These are phyloP conservation scores for Penicillium polonicum DNA, from an alignment of 2,329 filamentous ascomycete species.

Conservation along the genomic window DNA sequence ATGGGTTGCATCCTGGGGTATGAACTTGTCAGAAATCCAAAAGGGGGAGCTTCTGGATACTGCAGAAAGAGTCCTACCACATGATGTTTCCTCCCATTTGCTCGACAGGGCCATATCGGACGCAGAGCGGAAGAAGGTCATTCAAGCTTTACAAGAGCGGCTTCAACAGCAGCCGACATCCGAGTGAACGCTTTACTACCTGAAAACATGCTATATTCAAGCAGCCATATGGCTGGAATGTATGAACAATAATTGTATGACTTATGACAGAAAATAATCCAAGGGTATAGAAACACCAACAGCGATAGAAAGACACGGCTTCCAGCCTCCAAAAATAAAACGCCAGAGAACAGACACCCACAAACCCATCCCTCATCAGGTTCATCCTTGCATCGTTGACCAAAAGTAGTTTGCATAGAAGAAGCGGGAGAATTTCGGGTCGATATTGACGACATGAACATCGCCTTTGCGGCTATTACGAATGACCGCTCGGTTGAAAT, in stretches of 20 bases:
- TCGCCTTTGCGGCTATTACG: constrained; percentile 84
- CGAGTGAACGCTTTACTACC: not conserved
- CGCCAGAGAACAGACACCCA: constrained; percentile 17
- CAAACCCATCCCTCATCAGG: not conserved
- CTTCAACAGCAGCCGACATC: not conserved
- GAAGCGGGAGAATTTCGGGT: constrained; percentile 84
- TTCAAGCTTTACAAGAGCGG: constrained; percentile 15
- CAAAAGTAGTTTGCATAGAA: constrained; percentile 98
- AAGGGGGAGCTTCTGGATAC: constrained; percentile 30
- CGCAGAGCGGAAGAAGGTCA: constrained; percentile 22
- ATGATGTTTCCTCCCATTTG: constrained; percentile 11
- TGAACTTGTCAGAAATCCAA: constrained; percentile 13
- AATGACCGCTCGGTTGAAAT: constrained; percentile 82
- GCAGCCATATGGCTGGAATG: not conserved
- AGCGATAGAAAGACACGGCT: constrained; percentile 3
- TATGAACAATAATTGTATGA: constrained; percentile 1
- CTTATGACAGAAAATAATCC: constrained; percentile 16
- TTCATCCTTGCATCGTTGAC: constrained; percentile 68
- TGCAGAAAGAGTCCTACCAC: constrained; percentile 30
- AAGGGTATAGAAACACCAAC: constrained; percentile 25
- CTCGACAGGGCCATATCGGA: constrained; percentile 20
- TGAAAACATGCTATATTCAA: not conserved
- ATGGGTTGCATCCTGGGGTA: constrained; percentile 34
- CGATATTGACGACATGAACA: constrained; percentile 91
- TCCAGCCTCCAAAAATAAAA: constrained; percentile 13